A percentile compares a stretch with the other conserved stretches of the same genome.
Conservation (phyloP, 1,284 basidiomycete species). For the Cutaneotrichosporon sp. region DNA sequence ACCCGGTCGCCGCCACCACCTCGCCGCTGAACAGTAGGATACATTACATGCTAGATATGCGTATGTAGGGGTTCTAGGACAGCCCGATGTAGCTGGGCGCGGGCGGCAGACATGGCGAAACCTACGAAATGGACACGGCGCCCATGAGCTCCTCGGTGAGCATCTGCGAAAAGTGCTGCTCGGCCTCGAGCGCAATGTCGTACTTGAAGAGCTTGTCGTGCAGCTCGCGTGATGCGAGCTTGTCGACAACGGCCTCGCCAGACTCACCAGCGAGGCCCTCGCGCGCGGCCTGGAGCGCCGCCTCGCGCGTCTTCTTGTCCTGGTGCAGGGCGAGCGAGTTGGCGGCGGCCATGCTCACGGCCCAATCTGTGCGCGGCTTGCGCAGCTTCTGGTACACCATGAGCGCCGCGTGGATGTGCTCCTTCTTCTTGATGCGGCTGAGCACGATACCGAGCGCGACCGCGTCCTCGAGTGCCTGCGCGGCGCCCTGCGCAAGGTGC, state of each 20-base stretch:
- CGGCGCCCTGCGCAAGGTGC: slow-evolving; percentile 49
- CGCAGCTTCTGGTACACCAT: slow-evolving; percentile 47
- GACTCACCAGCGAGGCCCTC: not conserved
- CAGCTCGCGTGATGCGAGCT: slow-evolving; percentile 19
- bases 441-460: slow-evolving; percentile 46
- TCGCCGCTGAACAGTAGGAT: slow-evolving; percentile 4
- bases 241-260: slow-evolving; percentile 3
- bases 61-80: slow-evolving; percentile 1
- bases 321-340: slow-evolving; percentile 49
- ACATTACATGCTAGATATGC: slow-evolving; percentile 4
- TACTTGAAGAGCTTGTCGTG: slow-evolving; percentile 33
- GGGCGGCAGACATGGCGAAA: not conserved
- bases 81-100: not conserved
- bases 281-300: slow-evolving; percentile 17
- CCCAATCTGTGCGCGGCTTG: slow-evolving; percentile 51
- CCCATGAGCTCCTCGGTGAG: slow-evolving; percentile 12
- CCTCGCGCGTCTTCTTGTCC: slow-evolving; percentile 32
- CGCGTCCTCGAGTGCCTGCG: slow-evolving; percentile 52
- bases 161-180: slow-evolving; percentile 27
- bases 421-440: slow-evolving; percentile 40
- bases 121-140: not conserved
- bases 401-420: slow-evolving; percentile 45
- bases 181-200: slow-evolving; percentile 33
- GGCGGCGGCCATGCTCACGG: slow-evolving; percentile 43
- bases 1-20: no score